A percentile compares a stretch with the other conserved stretches of the same genome.
Conservation (phyloP, 2,329 filamentous ascomycete species). For the Eutypella sp. region DNA sequence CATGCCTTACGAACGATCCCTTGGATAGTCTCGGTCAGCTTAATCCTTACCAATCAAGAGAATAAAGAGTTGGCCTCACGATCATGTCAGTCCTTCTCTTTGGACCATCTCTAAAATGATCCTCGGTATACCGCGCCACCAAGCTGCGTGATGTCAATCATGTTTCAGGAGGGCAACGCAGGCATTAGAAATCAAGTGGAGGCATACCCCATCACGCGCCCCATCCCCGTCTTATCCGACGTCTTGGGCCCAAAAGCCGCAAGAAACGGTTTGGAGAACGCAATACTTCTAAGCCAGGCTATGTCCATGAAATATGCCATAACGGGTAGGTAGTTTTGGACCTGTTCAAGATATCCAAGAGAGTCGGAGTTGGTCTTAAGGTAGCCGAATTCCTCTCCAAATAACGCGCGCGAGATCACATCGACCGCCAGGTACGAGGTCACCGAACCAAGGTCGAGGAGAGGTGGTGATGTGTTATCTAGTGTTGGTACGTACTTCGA, state of each 20-base stretch:
- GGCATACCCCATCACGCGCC: slow-evolving; percentile 23
- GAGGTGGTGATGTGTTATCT: background rate
- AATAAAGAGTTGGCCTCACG: slow-evolving; percentile 14
- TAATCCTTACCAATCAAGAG: background rate
- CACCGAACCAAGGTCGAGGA: slow-evolving; percentile 40
- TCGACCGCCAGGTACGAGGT: slow-evolving; percentile 48
- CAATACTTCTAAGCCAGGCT: slow-evolving; percentile 35
- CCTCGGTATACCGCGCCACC: slow-evolving; percentile 38
- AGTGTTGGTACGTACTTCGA: slow-evolving; percentile 25
- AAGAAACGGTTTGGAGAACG: slow-evolving; percentile 25
- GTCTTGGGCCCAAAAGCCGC: slow-evolving; percentile 32
- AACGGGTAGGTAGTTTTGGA: slow-evolving; percentile 31
- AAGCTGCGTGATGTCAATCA: slow-evolving; percentile 28
- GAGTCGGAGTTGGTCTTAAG: slow-evolving; percentile 38
- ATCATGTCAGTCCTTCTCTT: slow-evolving; percentile 46
- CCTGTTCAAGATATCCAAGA: slow-evolving; percentile 36
- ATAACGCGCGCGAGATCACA: slow-evolving; percentile 43
- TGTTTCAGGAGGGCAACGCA: too few species aligned
- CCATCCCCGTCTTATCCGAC: slow-evolving; percentile 24
- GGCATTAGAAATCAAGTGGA: background rate
- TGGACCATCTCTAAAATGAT: slow-evolving; percentile 37
- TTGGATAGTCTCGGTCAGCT: slow-evolving; percentile 2
- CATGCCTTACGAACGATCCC: slow-evolving; percentile 17
- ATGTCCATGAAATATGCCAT: slow-evolving; percentile 35
- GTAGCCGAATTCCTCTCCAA: slow-evolving; percentile 44